These are phyloP conservation scores for Thelonectria olida DNA, from an alignment of 2,329 filamentous ascomycete species.

Conservation along the genomic window DNA sequence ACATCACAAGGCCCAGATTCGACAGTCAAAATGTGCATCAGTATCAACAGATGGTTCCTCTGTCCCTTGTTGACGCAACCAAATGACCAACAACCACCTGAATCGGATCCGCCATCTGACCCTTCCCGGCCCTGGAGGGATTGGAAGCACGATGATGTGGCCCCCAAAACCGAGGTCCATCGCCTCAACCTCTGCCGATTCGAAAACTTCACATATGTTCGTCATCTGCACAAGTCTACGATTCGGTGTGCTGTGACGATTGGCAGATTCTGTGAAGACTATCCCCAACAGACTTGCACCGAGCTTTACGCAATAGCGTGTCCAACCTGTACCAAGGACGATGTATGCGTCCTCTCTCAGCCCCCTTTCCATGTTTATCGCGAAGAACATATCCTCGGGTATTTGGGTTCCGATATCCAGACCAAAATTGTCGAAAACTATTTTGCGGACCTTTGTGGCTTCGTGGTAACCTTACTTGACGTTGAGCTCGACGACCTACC, in stretches of 20 bases:
- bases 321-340: constrained; percentile 23
- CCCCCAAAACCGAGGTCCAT: neutral
- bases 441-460: neutral
- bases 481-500: neutral
- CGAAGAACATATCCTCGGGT: neutral
- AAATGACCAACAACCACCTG: neutral
- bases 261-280: neutral
- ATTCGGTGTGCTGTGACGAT: constrained; percentile 26
- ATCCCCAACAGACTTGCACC: constrained; percentile 14
- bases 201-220: constrained; percentile 14
- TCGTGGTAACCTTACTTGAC: neutral
- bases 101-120: neutral
- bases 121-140: neutral
- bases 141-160: neutral
- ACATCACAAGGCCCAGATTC: neutral
- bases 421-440: neutral
- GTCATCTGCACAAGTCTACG: constrained; percentile 19
- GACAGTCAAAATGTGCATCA: constrained; percentile 28
- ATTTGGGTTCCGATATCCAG: neutral
- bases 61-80: constrained; percentile 5
- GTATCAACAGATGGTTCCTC: constrained; percentile 25
- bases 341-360: constrained; percentile 11
- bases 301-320: constrained; percentile 26
- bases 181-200: too few relatives aligned
- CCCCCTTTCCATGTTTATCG: neutral